Conservation (phyloP, 1,139 yeast genomes). For the Pichia terricola region DNA sequence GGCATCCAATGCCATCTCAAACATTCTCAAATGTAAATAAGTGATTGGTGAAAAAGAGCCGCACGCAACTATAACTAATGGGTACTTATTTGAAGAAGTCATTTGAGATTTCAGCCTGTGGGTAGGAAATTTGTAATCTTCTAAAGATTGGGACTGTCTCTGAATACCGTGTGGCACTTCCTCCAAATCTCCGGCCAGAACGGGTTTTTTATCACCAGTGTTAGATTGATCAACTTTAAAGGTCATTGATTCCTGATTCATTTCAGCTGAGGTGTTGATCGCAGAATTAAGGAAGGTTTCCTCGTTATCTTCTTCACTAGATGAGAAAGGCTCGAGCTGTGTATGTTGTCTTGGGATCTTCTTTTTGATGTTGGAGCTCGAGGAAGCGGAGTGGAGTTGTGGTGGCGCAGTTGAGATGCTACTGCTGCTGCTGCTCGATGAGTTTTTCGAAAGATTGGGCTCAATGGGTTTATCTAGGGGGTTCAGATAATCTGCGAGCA, state of each 20-base stretch:
- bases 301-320: constrained; percentile 24
- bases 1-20: constrained; percentile 94
- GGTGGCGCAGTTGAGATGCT: background rate
- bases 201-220: constrained; percentile 45
- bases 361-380: background rate
- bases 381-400: background rate
- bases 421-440: background rate
- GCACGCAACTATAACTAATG: constrained; percentile 91
- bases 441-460: constrained; percentile 26
- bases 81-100: constrained; percentile 69
- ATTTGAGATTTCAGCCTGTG: constrained; percentile 71
- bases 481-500: constrained; percentile 63
- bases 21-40: constrained; percentile 89
- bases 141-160: constrained; percentile 68
- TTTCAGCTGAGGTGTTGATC: background rate
- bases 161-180: constrained; percentile 93
- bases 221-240: constrained; percentile 49
- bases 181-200: constrained; percentile 42
- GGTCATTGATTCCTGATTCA: background rate
- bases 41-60: constrained; percentile 97
- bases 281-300: background rate
- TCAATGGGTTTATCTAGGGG: constrained; percentile 70
- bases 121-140: constrained; percentile 69
- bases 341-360: constrained; percentile 36
- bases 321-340: constrained; percentile 37